Evolutionary conservation across 2,329 filamentous ascomycete species (phyloP).

Genomic region (Talaromyces sp.): DNA sequence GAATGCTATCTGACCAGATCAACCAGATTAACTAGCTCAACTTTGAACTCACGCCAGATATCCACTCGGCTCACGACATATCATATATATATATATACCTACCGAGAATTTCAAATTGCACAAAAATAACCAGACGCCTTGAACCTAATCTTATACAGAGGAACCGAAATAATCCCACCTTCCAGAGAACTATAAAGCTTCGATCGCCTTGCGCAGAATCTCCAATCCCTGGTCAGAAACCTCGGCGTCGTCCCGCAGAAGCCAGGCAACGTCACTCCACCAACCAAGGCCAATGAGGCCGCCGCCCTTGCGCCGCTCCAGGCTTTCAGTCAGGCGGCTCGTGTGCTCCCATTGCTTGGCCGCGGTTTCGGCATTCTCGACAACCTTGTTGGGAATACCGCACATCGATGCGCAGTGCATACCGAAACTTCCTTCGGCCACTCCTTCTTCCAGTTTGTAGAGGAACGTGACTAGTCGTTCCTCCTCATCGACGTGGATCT

Average conservation of each 20-base stretch:
- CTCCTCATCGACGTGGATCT: conserved; percentile 84
- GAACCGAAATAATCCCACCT: background rate
- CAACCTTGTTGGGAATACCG: conserved; percentile 77
- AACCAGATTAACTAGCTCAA: background rate
- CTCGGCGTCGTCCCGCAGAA: conserved; percentile 54
- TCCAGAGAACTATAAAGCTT: conserved; percentile 24
- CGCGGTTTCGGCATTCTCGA: conserved; percentile 81
- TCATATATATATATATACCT: background rate
- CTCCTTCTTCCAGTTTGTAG: conserved; percentile 88
- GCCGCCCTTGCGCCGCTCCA: conserved; percentile 73
- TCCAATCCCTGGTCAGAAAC: conserved; percentile 51
- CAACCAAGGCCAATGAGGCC: conserved; percentile 81
- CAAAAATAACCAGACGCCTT: background rate
- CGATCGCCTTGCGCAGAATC: conserved; percentile 55
- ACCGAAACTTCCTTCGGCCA: conserved; percentile 93
- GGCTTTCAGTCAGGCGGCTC: conserved; percentile 77
- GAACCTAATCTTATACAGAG: background rate
- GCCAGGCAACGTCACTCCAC: conserved; percentile 78
- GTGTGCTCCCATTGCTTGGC: conserved; percentile 95
- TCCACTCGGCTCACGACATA: background rate
- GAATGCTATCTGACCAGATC: background rate
- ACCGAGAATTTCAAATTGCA: background rate
- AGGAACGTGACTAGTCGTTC: conserved; percentile 89
- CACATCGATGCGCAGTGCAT: conserved; percentile 99
- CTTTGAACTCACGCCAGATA: background rate